phyloP scores from a whole-genome alignment of 805 yeast genomes.

The Candida patagonica region DNA sequence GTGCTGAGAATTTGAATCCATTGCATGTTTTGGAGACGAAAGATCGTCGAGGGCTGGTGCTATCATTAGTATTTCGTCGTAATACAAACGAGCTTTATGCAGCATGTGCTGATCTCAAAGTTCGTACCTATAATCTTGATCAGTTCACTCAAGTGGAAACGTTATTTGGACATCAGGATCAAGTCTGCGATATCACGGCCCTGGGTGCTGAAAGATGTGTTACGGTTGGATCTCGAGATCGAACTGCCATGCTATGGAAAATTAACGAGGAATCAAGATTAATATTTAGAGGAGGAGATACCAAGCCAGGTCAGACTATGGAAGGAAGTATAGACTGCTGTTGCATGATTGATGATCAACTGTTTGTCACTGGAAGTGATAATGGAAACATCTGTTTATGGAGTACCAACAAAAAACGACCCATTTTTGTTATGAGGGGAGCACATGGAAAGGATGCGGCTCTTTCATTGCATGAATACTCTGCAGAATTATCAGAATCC shows the following conservation, averaged over 20 bases:
- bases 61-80: slow-evolving; percentile 68
- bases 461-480: slow-evolving; percentile 39
- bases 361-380: slow-evolving; percentile 91
- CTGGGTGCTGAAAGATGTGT: slow-evolving; percentile 84
- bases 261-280: slow-evolving; percentile 90
- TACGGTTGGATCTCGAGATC: slow-evolving; percentile 90
- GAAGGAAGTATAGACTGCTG: slow-evolving; percentile 92
- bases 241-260: slow-evolving; percentile 94
- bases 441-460: slow-evolving; percentile 67
- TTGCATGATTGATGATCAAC: slow-evolving; percentile 83
- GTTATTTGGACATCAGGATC: slow-evolving; percentile 91
- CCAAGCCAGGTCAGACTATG: slow-evolving; percentile 31
- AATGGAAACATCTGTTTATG: slow-evolving; percentile 86
- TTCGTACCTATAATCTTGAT: slow-evolving; percentile 76
- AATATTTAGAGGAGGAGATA: slow-evolving; percentile 87
- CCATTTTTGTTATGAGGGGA: slow-evolving; percentile 54
- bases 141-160: slow-evolving; percentile 87
- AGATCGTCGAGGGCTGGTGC: slow-evolving; percentile 61
- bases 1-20: slow-evolving; percentile 66
- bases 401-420: slow-evolving; percentile 86
- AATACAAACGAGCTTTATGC: slow-evolving; percentile 80
- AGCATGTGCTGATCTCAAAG: slow-evolving; percentile 84
- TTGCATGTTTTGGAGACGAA: slow-evolving; percentile 69
- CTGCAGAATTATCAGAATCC: slow-evolving; percentile 38
- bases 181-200: slow-evolving; percentile 72